A percentile compares a stretch with the other conserved stretches of the same genome.
Conservation (phyloP, 1,284 basidiomycete species). For the Naganishia albida region DNA sequence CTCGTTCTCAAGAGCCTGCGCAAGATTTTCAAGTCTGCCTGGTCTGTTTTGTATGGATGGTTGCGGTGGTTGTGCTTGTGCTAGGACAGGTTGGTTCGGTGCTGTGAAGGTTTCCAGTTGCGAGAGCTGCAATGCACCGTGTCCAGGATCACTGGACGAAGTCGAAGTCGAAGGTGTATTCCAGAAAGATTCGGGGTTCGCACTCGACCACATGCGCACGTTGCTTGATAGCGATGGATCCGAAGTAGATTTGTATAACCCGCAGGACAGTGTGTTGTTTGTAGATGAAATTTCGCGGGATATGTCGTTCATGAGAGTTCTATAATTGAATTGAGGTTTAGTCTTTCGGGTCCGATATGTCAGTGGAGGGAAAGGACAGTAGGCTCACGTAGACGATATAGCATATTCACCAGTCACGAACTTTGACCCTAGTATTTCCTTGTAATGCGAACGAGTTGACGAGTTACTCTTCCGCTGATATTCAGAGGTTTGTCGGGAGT, state of each 20-base stretch:
- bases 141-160: neutral
- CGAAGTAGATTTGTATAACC: no score
- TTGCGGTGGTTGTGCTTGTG: neutral
- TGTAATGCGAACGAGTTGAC: neutral
- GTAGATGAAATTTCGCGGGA: no score
- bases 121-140: neutral
- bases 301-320: no score
- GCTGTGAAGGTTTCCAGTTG: neutral
- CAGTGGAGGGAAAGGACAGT: neutral
- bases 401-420: neutral
- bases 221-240: no score
- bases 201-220: constrained; percentile 13
- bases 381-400: neutral
- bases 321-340: no score
- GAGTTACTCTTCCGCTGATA: neutral
- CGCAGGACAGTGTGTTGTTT: no score
- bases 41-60: neutral
- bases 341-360: no score
- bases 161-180: neutral
- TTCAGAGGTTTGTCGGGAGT: no score
- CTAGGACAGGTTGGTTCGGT: neutral
- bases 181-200: neutral
- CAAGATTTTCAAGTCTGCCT: constrained; percentile 16
- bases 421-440: neutral
- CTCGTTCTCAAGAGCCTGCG: constrained; percentile 12